Conservation (phyloP, 2,329 filamentous ascomycete species). For the Cladosporium sp. region DNA sequence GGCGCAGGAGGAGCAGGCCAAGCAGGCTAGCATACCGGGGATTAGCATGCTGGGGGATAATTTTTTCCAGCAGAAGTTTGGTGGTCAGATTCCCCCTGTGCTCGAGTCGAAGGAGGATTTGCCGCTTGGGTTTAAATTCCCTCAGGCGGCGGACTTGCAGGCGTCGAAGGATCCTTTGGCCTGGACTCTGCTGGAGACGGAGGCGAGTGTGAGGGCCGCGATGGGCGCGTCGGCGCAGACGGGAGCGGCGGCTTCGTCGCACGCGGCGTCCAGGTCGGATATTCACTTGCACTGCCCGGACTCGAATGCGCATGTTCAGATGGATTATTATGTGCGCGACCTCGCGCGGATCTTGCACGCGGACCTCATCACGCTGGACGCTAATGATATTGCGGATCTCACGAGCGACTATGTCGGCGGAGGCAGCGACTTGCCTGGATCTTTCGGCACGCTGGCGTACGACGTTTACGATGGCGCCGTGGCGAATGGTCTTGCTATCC, state of each 20-base stretch:
- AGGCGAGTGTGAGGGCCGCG: slow-evolving; percentile 22
- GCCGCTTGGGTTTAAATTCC: slow-evolving; percentile 2
- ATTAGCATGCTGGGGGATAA: slow-evolving; percentile 16
- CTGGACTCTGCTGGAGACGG: slow-evolving; percentile 23
- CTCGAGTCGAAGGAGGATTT: slow-evolving; percentile 5
- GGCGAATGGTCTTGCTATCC: slow-evolving; percentile 2
- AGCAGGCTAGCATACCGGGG: slow-evolving; percentile 10
- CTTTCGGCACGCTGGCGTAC: slow-evolving; percentile 45
- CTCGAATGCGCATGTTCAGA: slow-evolving; percentile 46
- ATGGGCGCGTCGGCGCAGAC: not conserved
- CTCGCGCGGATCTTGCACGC: slow-evolving; percentile 59
- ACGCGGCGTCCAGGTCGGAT: slow-evolving; percentile 27
- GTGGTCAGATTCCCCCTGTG: slow-evolving; percentile 6
- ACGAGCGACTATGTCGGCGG: slow-evolving; percentile 65
- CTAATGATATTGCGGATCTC: slow-evolving; percentile 66
- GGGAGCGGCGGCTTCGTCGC: slow-evolving; percentile 15
- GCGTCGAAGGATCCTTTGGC: slow-evolving; percentile 3
- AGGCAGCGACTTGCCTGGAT: slow-evolving; percentile 45
- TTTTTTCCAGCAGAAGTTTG: slow-evolving; percentile 21
- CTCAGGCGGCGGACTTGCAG: not conserved
- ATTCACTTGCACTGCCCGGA: slow-evolving; percentile 48
- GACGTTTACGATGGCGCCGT: slow-evolving; percentile 47
- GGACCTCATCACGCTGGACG: slow-evolving; percentile 64
- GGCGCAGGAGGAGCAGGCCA: slow-evolving; percentile 13
- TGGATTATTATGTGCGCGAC: slow-evolving; percentile 60